Evolutionary conservation across 2,329 filamentous ascomycete genomes (phyloP).

Genomic region (Calonectria multiphialidica): DNA sequence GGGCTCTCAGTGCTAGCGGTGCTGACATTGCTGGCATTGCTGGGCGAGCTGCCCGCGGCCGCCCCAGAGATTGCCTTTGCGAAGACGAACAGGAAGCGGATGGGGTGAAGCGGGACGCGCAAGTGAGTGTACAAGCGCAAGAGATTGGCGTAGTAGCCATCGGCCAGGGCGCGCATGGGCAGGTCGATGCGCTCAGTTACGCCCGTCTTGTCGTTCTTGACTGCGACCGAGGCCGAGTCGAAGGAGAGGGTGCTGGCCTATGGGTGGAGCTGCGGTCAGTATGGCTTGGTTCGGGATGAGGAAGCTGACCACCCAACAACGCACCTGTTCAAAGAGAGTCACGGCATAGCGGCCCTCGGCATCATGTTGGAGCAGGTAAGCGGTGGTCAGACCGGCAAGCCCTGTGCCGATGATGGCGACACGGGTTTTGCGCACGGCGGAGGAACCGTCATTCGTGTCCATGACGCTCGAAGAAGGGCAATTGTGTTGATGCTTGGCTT

Average conservation of each 20-base stretch:
- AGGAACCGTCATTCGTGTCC: neutral
- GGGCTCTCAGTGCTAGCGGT: neutral
- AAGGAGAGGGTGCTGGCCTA: conserved; percentile 51
- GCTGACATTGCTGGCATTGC: conserved; percentile 19
- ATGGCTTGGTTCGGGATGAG: neutral
- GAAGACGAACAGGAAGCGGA: conserved; percentile 67
- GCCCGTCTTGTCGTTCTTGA: conserved; percentile 47
- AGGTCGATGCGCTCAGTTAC: conserved; percentile 52
- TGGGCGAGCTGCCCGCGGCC: conserved; percentile 5
- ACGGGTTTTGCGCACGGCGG: neutral
- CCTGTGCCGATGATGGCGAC: conserved; percentile 53
- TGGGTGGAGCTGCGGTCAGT: neutral
- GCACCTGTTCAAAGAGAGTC: conserved; percentile 54
- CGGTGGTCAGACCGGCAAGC: conserved; percentile 52
- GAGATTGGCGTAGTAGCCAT: conserved; percentile 66
- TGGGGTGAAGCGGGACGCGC: conserved; percentile 60
- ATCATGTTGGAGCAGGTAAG: conserved; percentile 50
- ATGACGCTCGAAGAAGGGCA: neutral
- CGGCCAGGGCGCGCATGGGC: conserved; percentile 53
- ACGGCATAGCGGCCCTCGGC: conserved; percentile 45
- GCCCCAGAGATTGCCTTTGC: conserved; percentile 47
- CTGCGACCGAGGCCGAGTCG: conserved; percentile 53
- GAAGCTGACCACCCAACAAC: neutral
- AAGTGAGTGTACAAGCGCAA: conserved; percentile 68
- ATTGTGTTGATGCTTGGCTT: neutral